Conservation (phyloP, 495 filamentous ascomycete species). For the Recurvomyces mirabilis region DNA sequence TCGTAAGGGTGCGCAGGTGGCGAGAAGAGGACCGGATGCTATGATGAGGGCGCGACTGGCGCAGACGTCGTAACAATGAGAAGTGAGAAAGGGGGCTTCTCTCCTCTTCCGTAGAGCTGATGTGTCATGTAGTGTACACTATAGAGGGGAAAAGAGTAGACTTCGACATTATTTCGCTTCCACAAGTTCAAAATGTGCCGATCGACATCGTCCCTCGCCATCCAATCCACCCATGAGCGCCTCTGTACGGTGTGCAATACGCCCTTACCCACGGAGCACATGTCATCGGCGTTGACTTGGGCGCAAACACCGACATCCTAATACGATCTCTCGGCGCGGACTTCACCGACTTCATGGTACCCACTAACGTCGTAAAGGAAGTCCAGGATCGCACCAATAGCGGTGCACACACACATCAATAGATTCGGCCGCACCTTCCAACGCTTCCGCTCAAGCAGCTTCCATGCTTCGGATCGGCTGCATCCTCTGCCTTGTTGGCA, state of each 20-base stretch:
- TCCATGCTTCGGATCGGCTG: slow-evolving; percentile 43
- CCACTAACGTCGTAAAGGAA: slow-evolving; percentile 29
- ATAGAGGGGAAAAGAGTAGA: too few species aligned
- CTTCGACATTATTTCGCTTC: too few species aligned
- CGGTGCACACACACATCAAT: slow-evolving; percentile 37
- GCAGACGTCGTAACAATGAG: too few species aligned
- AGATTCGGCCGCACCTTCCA: slow-evolving; percentile 36
- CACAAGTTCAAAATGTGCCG: too few species aligned
- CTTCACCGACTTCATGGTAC: slow-evolving; percentile 36
- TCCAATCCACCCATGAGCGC: too few species aligned
- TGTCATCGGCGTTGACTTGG: slow-evolving; percentile 39
- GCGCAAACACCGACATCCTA: slow-evolving; percentile 35
- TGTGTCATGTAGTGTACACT: too few species aligned
- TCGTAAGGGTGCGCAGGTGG: not conserved
- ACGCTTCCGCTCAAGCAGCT: slow-evolving; percentile 37
- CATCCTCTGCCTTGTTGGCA: slow-evolving; percentile 40
- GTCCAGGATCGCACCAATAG: slow-evolving; percentile 36
- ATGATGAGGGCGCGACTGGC: not conserved
- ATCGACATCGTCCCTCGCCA: too few species aligned
- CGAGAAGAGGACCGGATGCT: slow-evolving; percentile 1
- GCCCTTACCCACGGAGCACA: slow-evolving; percentile 35
- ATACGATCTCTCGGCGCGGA: slow-evolving; percentile 35
- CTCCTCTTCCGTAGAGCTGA: too few species aligned
- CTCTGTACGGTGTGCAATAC: slow-evolving; percentile 42
- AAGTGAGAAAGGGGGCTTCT: too few species aligned